Conservation (phyloP, 192 early-diverging fungal genomes). For the Entophlyctis luteolus region DNA sequence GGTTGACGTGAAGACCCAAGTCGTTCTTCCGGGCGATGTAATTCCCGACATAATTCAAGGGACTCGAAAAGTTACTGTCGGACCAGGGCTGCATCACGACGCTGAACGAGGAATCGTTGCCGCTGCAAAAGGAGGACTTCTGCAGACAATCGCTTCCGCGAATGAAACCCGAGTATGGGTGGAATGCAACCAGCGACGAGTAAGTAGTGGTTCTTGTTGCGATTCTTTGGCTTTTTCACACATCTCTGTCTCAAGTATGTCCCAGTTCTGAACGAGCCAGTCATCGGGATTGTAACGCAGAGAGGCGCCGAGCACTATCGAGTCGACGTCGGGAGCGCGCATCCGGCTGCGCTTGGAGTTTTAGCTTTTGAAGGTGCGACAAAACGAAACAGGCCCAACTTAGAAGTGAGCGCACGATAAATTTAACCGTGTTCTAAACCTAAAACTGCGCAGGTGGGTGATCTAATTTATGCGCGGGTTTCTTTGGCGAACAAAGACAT, state of each 20-base stretch:
- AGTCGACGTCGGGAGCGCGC: conserved; percentile 92
- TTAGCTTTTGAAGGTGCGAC: conserved; percentile 94
- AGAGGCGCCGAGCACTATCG: conserved; percentile 73
- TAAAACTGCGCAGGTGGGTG: conserved; percentile 60
- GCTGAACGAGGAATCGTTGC: conserved; percentile 60
- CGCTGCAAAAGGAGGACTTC: conserved; percentile 73
- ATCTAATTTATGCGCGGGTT: conserved; percentile 80
- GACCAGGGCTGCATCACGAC: conserved; percentile 76
- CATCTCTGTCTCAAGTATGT: conserved; percentile 64
- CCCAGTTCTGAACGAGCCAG: conserved; percentile 76
- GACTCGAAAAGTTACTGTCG: conserved; percentile 54
- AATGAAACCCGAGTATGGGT: conserved; percentile 71
- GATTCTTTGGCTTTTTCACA: neutral
- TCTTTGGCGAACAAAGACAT: conserved; percentile 88
- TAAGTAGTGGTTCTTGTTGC: conserved; percentile 32
- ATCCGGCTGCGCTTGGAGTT: conserved; percentile 69
- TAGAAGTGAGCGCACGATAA: conserved; percentile 47
- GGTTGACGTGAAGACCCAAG: neutral
- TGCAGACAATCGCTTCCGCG: conserved; percentile 40
- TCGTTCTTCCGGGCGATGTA: conserved; percentile 9
- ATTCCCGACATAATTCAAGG: conserved; percentile 13
- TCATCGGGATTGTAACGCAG: conserved; percentile 72
- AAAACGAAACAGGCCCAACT: conserved; percentile 81
- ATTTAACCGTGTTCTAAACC: no score
- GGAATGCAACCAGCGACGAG: conserved; percentile 72